Base-by-base conservation (phyloP, 148 eudicot genomes). In the Rhododendron ferrugineum region DNA sequence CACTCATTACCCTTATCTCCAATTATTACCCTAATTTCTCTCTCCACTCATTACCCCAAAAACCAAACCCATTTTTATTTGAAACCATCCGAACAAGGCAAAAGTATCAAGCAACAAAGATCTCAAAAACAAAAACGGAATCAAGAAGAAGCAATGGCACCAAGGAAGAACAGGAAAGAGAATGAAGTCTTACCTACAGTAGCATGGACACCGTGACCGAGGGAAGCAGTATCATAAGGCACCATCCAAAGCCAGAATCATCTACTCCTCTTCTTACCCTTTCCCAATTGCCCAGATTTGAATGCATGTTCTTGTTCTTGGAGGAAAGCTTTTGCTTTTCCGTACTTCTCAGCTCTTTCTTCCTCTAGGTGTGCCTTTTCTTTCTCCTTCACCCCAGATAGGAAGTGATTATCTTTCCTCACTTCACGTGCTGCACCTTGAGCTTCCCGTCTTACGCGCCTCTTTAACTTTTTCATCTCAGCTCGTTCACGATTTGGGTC, bases 211-310 rank as follows among this genome's bases (percentile, higher is more conserved):
- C 14, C 2, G 15, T 1, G 20, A n/a, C 5, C 26, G n/a, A 44
- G 32, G 82, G 52, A 28, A 79, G 32, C 34, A 49, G 9, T 49
- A 36, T 30, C 23, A 22, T 7, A 78, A 23, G 52, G 16, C 26
- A 81, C 66, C 64, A 70, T 32, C 10, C 40, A 49, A 64, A 81
- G 54, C 40, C 56, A 52, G 15, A 34, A 85, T 82, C 83, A 91
- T 82, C 98, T 84, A 81, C 88, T 91, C 87, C 93, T 89, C 90
- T 92, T 92, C 42, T 87, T 87, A 22, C 93, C 91, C 85, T 94
- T 96, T 78, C 99, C 99, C 80, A 97, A 90, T 88, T 97, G 99
- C 84, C 99, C 99, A 26, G 99, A 97, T 85, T 95, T 97, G 60
- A 86, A 92, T 23, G 94, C 95, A 86, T 97, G 98, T 75, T 97